Evolutionary conservation across 345 rosid species (phyloP), one percentile per base, ranked within the genome.

Genomic region (Kernera saxatilis): DNA sequence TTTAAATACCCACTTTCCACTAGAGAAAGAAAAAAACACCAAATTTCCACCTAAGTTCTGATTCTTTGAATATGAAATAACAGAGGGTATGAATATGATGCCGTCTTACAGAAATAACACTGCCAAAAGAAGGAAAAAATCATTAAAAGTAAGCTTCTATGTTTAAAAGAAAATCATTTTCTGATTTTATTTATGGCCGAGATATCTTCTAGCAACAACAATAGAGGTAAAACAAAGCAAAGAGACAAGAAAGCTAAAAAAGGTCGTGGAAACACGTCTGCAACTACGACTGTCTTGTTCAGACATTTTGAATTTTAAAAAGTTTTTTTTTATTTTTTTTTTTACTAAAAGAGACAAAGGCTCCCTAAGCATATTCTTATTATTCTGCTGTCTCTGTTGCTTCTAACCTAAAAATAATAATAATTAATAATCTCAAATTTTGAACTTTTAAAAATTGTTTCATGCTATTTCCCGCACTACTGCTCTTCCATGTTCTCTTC

Each of bases 221-320:
- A 10, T 15, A 44, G 53, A 69, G 7, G 15, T 36, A 5, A 49
- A 66, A 53, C 10, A 6, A 27, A 49, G 33, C 17, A 26, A 53
- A 52, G 33, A 54, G 49, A 51, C 18, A 33, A 64, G 32, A 33
- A 64, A 17, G 0, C 10, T 6, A 22, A 44, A 44, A 37, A 44
- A 8, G 46, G 76, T 63, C 64, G 63, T 72, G 45, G 40, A 72
- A 63, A 53, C 51, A 60, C 46, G 55, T 62, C 19, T 49, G n/a
- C 52, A 3, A 60, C 59, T 27, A 54, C 25, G 10, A 33, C 39
- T 51, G 58, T 29, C 44, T 39, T 62, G 27, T 62, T 40, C 36
- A 26, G 21, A 51, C 62, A 60, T 18, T 39, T 39, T 51, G 30
- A 61, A 10, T 21, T 18, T 6, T 36, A 5, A n/a, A n/a, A n/a